Percentiles rank a stretch among this genome's conserved stretches.
These are phyloP conservation scores for Ustilago shanxiensis DNA, from an alignment of 1,284 basidiomycete genomes.

Conservation along the genomic window DNA sequence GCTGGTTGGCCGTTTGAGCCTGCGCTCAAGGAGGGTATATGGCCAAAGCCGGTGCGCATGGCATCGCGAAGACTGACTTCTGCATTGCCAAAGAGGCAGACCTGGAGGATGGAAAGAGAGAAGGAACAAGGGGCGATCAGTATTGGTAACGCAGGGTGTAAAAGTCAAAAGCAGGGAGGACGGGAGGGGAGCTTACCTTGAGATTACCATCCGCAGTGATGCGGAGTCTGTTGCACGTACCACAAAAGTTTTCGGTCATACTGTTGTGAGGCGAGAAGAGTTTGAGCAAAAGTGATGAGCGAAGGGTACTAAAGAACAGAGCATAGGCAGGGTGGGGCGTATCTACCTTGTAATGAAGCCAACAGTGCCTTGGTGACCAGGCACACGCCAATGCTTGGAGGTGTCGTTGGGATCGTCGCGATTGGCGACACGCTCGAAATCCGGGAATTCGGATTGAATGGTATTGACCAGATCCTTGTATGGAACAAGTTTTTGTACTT, in stretches of 20 bases:
- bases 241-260: slow-evolving; percentile 86
- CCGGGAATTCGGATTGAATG: slow-evolving; percentile 42
- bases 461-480: slow-evolving; percentile 53
- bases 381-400: slow-evolving; percentile 81
- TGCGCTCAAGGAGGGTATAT: slow-evolving; percentile 28
- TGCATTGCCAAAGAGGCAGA: slow-evolving; percentile 84
- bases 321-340: not conserved
- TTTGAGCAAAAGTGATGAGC: too few relatives aligned
- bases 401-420: slow-evolving; percentile 81
- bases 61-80: slow-evolving; percentile 84
- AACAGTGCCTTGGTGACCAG: slow-evolving; percentile 79
- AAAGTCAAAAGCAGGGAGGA: not conserved
- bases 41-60: slow-evolving; percentile 73
- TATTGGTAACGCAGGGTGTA: not conserved
- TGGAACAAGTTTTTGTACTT: slow-evolving; percentile 80
- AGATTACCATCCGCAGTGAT: slow-evolving; percentile 89
- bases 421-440: slow-evolving; percentile 38
- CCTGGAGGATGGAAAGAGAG: slow-evolving; percentile 13
- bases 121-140: not conserved
- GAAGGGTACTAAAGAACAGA: not conserved
- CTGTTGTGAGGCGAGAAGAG: slow-evolving; percentile 19
- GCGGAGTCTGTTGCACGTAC: slow-evolving; percentile 84
- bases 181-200: slow-evolving; percentile 75
- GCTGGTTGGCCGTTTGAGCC: slow-evolving; percentile 42
- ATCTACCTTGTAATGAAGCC: slow-evolving; percentile 79